Evolutionary conservation across 1,284 basidiomycete species (phyloP).

Genomic region (Singerocomus rubriflavus): DNA sequence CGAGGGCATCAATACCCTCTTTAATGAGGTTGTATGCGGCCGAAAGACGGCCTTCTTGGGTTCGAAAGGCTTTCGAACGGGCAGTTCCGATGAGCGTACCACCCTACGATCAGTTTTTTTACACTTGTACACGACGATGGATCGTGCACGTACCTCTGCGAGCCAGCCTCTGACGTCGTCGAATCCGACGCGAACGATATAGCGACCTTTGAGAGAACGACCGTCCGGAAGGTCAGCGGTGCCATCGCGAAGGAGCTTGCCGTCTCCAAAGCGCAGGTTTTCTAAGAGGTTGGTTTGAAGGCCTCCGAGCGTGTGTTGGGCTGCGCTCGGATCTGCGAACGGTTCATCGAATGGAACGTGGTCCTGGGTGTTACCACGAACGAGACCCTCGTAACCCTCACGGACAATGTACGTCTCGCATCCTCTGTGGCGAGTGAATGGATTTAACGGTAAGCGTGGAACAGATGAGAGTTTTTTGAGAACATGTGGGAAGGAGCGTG

Average conservation of each 20-base stretch:
- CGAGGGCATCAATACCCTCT: constrained; percentile 95
- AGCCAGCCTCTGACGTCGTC: constrained; percentile 98
- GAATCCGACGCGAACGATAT: constrained; percentile 97
- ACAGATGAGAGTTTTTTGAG: background rate
- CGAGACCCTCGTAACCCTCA: constrained; percentile 97
- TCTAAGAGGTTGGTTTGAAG: constrained; percentile 46
- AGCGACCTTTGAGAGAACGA: constrained; percentile 80
- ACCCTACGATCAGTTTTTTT: constrained; percentile 51
- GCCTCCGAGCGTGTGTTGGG: constrained; percentile 19
- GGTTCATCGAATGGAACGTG: constrained; percentile 16
- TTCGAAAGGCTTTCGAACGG: constrained; percentile 86
- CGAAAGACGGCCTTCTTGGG: constrained; percentile 78
- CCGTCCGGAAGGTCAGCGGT: constrained; percentile 71
- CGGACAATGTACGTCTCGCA: constrained; percentile 93
- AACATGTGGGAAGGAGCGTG: background rate
- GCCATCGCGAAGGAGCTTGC: constrained; percentile 85
- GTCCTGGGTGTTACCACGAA: constrained; percentile 61
- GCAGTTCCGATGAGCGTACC: constrained; percentile 97
- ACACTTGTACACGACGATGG: background rate
- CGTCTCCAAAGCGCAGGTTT: constrained; percentile 88
- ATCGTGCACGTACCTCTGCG: constrained; percentile 57
- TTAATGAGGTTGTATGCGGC: constrained; percentile 92
- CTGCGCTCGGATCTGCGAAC: constrained; percentile 22
- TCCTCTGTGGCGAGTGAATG: constrained; percentile 50
- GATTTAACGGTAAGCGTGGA: background rate